phyloP scores from a whole-genome alignment of 225 moss, liverwort and hornwort genomes.

The Bryoerythrophyllum caledonicum region DNA sequence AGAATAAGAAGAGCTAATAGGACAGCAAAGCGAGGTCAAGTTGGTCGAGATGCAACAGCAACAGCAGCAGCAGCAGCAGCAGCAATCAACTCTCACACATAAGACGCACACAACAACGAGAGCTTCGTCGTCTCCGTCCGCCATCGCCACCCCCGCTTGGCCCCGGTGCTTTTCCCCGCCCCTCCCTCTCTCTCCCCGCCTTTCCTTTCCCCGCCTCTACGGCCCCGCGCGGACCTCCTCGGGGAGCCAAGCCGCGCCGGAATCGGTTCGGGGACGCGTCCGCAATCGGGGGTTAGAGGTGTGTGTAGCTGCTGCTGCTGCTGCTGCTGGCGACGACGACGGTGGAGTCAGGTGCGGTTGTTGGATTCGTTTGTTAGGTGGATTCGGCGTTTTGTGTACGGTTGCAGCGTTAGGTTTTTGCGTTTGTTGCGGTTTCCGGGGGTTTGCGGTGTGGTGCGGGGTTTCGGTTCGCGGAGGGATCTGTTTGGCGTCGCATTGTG shows the following conservation, averaged over 20 bases:
- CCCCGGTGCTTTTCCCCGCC: background rate
- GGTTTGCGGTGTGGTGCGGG: background rate
- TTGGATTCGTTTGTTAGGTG: background rate
- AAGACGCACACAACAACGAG: too few species aligned
- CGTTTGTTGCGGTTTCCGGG: background rate
- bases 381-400: background rate
- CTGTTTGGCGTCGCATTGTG: constrained; percentile 13
- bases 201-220: too few species aligned
- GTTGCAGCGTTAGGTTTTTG: background rate
- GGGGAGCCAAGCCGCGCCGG: background rate
- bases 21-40: too few species aligned
- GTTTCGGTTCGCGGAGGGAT: constrained; percentile 17
- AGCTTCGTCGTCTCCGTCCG: background rate
- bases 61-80: too few species aligned
- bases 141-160: background rate
- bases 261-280: background rate
- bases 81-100: too few species aligned
- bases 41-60: too few species aligned
- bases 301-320: too few species aligned
- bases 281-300: background rate
- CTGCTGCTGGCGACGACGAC: background rate
- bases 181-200: background rate
- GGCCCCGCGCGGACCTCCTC: background rate
- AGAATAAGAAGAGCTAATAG: too few species aligned
- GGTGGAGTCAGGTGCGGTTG: background rate